phyloP scores from a whole-genome alignment of 2,329 filamentous ascomycete species.

The Colletotrichum abscissum region DNA sequence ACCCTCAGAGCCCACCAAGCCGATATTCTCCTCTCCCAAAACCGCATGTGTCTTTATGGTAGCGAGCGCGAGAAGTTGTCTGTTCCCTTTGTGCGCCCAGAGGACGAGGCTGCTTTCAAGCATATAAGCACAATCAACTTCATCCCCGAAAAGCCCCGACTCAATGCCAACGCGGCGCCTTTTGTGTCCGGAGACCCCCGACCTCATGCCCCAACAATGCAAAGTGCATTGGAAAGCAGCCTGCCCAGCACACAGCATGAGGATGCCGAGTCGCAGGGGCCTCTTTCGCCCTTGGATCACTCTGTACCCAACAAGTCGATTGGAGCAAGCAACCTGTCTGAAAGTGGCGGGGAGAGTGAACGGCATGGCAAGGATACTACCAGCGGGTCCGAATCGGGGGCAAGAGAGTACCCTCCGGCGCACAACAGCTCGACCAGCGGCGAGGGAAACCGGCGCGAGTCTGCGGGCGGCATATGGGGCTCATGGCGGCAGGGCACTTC shows the following conservation, averaged over 20 bases:
- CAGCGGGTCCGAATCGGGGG: slow-evolving; percentile 30
- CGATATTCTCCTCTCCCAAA: slow-evolving; percentile 92
- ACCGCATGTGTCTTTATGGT: slow-evolving; percentile 87
- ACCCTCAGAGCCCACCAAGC: slow-evolving; percentile 86
- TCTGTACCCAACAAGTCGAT: slow-evolving; percentile 48
- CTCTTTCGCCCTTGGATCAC: slow-evolving; percentile 51
- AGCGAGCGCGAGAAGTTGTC: slow-evolving; percentile 88
- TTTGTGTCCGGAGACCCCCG: slow-evolving; percentile 53
- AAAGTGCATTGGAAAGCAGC: slow-evolving; percentile 36
- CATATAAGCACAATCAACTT: slow-evolving; percentile 74
- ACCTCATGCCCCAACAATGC: slow-evolving; percentile 36
- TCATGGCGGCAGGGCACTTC: slow-evolving; percentile 74
- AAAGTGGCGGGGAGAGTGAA: slow-evolving; percentile 58
- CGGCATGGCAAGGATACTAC: slow-evolving; percentile 41
- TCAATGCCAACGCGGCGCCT: slow-evolving; percentile 64
- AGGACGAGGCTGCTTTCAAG: slow-evolving; percentile 85
- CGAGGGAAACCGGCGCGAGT: slow-evolving; percentile 52
- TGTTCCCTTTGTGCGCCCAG: slow-evolving; percentile 91
- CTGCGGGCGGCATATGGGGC: slow-evolving; percentile 72
- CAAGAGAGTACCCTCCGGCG: not conserved
- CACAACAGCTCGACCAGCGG: slow-evolving; percentile 27
- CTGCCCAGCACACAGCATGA: slow-evolving; percentile 42
- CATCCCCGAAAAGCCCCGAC: slow-evolving; percentile 65
- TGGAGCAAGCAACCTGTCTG: slow-evolving; percentile 51
- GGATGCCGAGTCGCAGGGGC: slow-evolving; percentile 40